These are phyloP conservation scores for Phyllosticta ampelicida DNA, from an alignment of 2,329 filamentous ascomycete genomes.

Conservation along the genomic window DNA sequence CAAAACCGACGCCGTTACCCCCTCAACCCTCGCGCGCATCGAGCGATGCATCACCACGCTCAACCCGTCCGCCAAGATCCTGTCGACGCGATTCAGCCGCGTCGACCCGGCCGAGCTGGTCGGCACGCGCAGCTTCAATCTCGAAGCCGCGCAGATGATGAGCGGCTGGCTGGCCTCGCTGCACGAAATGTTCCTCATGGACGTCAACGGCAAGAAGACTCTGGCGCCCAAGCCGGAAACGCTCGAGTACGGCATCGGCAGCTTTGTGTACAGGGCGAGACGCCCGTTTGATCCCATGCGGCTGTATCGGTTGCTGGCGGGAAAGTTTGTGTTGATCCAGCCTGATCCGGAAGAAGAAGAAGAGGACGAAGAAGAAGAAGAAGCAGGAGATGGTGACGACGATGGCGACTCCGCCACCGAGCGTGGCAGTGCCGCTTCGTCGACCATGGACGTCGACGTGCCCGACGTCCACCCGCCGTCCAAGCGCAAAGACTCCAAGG, in stretches of 20 bases:
- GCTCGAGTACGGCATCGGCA: slow-evolving; percentile 59
- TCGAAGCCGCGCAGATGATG: slow-evolving; percentile 52
- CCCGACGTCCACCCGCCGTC: background rate
- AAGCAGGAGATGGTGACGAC: slow-evolving; percentile 16
- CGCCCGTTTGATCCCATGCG: slow-evolving; percentile 32
- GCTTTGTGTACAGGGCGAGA: slow-evolving; percentile 55
- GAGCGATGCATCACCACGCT: slow-evolving; percentile 47
- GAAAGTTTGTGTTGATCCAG: slow-evolving; percentile 34
- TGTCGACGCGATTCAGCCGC: slow-evolving; percentile 49
- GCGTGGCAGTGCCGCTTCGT: background rate
- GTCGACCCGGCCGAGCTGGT: slow-evolving; percentile 54
- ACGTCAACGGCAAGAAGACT: slow-evolving; percentile 44
- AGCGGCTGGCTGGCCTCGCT: slow-evolving; percentile 62
- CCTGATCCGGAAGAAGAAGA: slow-evolving; percentile 26
- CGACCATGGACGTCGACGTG: slow-evolving; percentile 12
- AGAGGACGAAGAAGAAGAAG: slow-evolving; percentile 19
- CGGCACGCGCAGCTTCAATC: slow-evolving; percentile 54
- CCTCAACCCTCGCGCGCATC: slow-evolving; percentile 37
- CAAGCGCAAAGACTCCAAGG: slow-evolving; percentile 2
- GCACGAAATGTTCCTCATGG: slow-evolving; percentile 54
- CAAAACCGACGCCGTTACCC: slow-evolving; percentile 53
- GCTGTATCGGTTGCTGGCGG: slow-evolving; percentile 30
- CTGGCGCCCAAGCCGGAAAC: slow-evolving; percentile 60
- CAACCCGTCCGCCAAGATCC: slow-evolving; percentile 55
- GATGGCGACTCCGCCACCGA: slow-evolving; percentile 13